Evolutionary conservation across 441 rosid genomes (phyloP), one percentile per base, ranked within the genome.

Genomic region (Erysimum cheiri): DNA sequence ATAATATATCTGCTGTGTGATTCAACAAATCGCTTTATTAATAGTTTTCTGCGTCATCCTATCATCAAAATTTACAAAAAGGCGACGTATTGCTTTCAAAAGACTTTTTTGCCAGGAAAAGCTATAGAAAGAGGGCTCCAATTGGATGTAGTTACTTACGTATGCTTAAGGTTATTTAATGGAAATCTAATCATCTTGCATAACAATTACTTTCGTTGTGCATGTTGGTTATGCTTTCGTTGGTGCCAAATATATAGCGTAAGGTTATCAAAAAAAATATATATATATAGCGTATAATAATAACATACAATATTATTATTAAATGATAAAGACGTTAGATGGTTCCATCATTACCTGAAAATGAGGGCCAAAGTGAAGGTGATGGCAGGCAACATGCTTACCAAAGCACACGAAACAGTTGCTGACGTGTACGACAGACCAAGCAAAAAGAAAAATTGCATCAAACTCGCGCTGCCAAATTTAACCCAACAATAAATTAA

Each of bases 371-470:
- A 60, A 29, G 84, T 58, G 29, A 85, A 85, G 9, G 92, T 87
- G 53, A 72, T 31, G 36, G 80, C 88, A 46, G 89, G 88, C 64
- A 82, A 80, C 77, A 81, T 55, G 79, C 84, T 85, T 13, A 63
- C 3, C 73, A 87, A 77, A 32, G 86, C 89, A 72, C 83, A 72
- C 3, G 89, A 32, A 44, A 83, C 83, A 2, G 89, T 83, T 49
- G 89, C 85, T 22, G 92, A 80, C 70, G 92, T 83, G 33, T 80
- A 74, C 55, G 77, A 63, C 59, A 87, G 75, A 58, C 92, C 89
- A 12, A 82, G 72, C 61, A 87, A 81, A 58, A 82, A 79, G 74
- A 80, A 72, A 63, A 82, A 87, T 36, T 83, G 87, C 15, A 80
- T 44, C n/a, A 87, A 74, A 29, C 87, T 83, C 24, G 79, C 84